phyloP scores from a whole-genome alignment of 306 rosid species.

The Vigna hirtella region DNA sequence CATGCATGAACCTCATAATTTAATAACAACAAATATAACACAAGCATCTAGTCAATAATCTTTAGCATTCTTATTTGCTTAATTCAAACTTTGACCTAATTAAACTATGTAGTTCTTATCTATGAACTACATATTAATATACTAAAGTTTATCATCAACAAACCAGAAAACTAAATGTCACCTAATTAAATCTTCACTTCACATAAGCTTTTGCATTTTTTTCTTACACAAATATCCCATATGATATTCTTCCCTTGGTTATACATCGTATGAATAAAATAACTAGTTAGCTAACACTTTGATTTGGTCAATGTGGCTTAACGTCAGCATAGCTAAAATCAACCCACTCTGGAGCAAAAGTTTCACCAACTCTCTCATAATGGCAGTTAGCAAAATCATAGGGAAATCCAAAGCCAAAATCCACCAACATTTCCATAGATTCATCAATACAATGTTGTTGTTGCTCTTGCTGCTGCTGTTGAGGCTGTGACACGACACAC shows the following conservation, averaged over 20 bases:
- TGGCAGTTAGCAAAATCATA: slow-evolving; percentile 49
- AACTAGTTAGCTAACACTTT: neutral
- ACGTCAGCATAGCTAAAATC: slow-evolving; percentile 55
- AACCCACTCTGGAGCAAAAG: slow-evolving; percentile 51
- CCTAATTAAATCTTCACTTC: slow-evolving; percentile 9
- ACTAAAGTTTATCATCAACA: neutral
- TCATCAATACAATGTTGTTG: slow-evolving; percentile 41
- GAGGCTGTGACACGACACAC: slow-evolving; percentile 22
- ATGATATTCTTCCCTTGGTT: neutral
- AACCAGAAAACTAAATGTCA: slow-evolving; percentile 17
- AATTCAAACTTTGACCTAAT: slow-evolving; percentile 30
- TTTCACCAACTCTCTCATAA: slow-evolving; percentile 49
- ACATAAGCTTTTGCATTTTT: slow-evolving; percentile 18
- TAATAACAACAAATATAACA: neutral
- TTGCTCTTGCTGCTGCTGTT: too few relatives aligned
- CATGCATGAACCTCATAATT: slow-evolving; percentile 33
- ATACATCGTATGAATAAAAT: neutral
- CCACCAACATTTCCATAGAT: slow-evolving; percentile 50
- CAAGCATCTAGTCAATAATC: neutral
- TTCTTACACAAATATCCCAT: neutral
- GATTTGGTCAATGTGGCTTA: slow-evolving; percentile 42
- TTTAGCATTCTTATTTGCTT: slow-evolving; percentile 23
- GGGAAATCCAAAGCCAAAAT: slow-evolving; percentile 61
- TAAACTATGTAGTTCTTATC: slow-evolving; percentile 23
- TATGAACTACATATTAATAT: neutral